Evolutionary conservation across 768 basidiomycete species (phyloP), one percentile per base, ranked within the genome.

Genomic region (Rhodotorula sphaerocarpa): DNA sequence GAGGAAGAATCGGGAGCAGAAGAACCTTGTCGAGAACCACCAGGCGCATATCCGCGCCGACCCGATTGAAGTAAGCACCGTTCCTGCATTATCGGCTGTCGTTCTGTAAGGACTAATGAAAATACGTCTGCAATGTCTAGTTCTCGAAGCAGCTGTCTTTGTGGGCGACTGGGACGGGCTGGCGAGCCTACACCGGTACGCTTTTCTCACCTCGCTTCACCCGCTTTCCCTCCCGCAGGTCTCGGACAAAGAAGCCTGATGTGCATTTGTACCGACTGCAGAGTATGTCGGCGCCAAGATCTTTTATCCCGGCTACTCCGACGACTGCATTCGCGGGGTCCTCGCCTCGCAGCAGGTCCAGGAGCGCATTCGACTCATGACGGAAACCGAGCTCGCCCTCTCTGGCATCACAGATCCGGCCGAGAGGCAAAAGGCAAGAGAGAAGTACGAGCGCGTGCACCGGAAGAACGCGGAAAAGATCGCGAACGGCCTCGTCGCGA

Each of bases 291-390:
- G 67, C 5, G 48, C 27, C 0, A 51, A 53, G 10, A 52, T 64
- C 12, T 58, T 69, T 44, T 69, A 61, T 54, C 56, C 61, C 3
- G 67, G 67, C 28, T 69, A 69, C 57, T 54, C 50, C n/a, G 59
- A 56, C 2, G 53, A 48, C 1, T 64, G 59, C 36, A 61, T 68
- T 6, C 27, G 50, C 18, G 47, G 21, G 15, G 50, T 68, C 28
- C 47, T 64, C 41, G 50, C 34, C 25, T 56, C 55, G 10, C 20
- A 28, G 9, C 56, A 57, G 39, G 59, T 69, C 23, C 30, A 28
- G 14, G 20, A 15, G 21, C 61, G 58, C 23, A 59, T 65, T 9
- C 33, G 18, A 1, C 30, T 55, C 31, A 31, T 65, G 1, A 47
- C 63, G 2, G 48, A 55, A 6, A 45, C 31, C 4, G 47, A 63